Conservation (phyloP, 352 stramenopile genomes). For the Phytophthora pisi region DNA sequence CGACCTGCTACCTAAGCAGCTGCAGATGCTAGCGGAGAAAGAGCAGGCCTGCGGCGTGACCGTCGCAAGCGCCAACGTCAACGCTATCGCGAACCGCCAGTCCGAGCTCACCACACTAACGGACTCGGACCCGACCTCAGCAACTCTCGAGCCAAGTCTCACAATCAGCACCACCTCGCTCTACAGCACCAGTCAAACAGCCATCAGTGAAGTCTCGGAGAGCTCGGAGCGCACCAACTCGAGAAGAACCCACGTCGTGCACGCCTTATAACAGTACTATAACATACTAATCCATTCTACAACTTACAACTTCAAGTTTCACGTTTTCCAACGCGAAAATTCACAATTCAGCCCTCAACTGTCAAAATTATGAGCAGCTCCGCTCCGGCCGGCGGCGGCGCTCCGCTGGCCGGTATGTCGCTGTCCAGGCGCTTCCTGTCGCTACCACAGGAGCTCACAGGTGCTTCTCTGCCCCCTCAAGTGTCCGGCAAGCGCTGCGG, state of each 20-base stretch:
- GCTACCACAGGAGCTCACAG: slow-evolving; percentile 41
- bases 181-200: slow-evolving; percentile 12
- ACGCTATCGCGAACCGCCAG: slow-evolving; percentile 28
- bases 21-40: slow-evolving; percentile 60
- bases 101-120: slow-evolving; percentile 1
- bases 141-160: neutral
- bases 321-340: neutral
- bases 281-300: neutral
- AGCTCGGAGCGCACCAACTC: slow-evolving; percentile 22
- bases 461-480: slow-evolving; percentile 50
- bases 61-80: slow-evolving; percentile 17
- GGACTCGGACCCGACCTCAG: neutral
- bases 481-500: slow-evolving; percentile 34
- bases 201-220: slow-evolving; percentile 14
- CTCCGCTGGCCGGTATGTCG: slow-evolving; percentile 21
- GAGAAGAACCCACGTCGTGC: slow-evolving; percentile 5
- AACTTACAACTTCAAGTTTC: slow-evolving; percentile 4
- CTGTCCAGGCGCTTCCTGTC: slow-evolving; percentile 35
- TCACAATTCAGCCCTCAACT: neutral
- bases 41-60: slow-evolving; percentile 17
- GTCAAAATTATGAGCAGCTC: neutral
- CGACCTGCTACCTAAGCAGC: slow-evolving; percentile 64
- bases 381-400: too few species aligned
- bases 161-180: slow-evolving; percentile 5
- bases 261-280: slow-evolving; percentile 8